Evolutionary conservation across 75 land plant species (phyloP), one percentile per base, ranked within the genome.

Genomic region (Sequoia sempervirens): DNA sequence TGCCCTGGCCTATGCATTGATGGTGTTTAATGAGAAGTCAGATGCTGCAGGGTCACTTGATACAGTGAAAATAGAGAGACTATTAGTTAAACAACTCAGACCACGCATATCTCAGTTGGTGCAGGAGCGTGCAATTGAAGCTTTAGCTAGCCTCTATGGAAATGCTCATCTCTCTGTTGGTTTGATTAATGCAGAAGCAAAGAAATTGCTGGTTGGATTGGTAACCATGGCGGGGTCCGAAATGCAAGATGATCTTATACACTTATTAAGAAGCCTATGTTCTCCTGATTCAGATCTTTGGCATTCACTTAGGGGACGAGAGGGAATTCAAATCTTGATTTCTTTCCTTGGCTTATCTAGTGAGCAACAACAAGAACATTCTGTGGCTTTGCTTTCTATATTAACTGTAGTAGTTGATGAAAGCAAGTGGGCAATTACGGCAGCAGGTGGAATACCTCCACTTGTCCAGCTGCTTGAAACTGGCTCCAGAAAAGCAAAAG

Each of bases 391-490:
- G 87, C 89, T 97, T 53, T 86, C 92, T 23, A 90, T 90, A 61
- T 84, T 97, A 79, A 87, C 93, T 14, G 90, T 90, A 36, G 91
- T 95, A 84, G 88, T 91, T 79, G 96, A 93, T 87, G 96, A 95
- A 52, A 95, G 98, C 89, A 97, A 97, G 76, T 97, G 99, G 99
- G 98, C 99, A 45, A 95, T 97, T 28, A 96, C 97, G 73, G 97
- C 99, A 81, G 97, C 97, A 70, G 99, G 99, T 81, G 99, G 99
- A 5, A 96, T 96, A 43, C 99, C 99, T 52, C 99, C 99, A 15
- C 83, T 96, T 75, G 99, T 96, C 18, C 94, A 93, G 86, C 83
- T 96, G n/a, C 75, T 96, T 50, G 99, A 96, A 85, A 87, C 86
- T 75, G 79, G 43, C 3, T 75, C 79, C 26, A 9, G 45, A 23